A percentile compares a stretch with the other conserved stretches of the same genome.
Evolutionary conservation across 2,329 filamentous ascomycete genomes (phyloP).

Genomic region (Ascochyta pisi): DNA sequence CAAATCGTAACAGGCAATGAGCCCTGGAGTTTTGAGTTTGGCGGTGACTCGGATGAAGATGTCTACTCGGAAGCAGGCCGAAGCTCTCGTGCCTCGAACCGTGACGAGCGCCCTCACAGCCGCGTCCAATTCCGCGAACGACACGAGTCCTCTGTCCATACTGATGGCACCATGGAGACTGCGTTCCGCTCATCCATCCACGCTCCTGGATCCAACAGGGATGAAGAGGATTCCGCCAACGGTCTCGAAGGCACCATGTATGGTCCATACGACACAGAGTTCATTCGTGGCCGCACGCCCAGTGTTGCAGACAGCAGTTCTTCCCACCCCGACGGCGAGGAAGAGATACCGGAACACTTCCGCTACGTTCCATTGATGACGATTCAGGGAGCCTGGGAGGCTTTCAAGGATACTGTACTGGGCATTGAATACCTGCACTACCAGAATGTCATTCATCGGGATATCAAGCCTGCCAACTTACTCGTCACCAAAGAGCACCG

Average conservation of each 20-base stretch:
- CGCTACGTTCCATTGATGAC: conserved; percentile 95
- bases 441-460: conserved; percentile 59
- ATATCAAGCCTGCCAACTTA: conserved; percentile 75
- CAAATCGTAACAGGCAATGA: conserved; percentile 58
- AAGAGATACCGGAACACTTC: conserved; percentile 81
- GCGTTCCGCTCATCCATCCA: conserved; percentile 40
- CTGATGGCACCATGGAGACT: conserved; percentile 45
- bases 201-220: conserved; percentile 18
- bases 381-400: conserved; percentile 77
- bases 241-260: conserved; percentile 81
- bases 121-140: conserved; percentile 30
- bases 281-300: conserved; percentile 71
- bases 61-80: conserved; percentile 49
- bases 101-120: conserved; percentile 29
- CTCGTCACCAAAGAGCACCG: conserved; percentile 83
- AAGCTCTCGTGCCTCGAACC: conserved; percentile 34
- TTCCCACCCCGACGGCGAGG: conserved; percentile 56
- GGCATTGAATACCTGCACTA: conserved; percentile 85
- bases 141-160: conserved; percentile 23
- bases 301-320: conserved; percentile 80
- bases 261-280: conserved; percentile 69
- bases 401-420: conserved; percentile 91
- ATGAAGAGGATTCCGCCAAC: conserved; percentile 38
- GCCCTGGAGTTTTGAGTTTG: conserved; percentile 86
- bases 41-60: conserved; percentile 65